Percentiles rank a stretch among this genome's conserved stretches.
Evolutionary conservation across 140 eudicot species (phyloP).

Genomic region (Anethum foeniculum): DNA sequence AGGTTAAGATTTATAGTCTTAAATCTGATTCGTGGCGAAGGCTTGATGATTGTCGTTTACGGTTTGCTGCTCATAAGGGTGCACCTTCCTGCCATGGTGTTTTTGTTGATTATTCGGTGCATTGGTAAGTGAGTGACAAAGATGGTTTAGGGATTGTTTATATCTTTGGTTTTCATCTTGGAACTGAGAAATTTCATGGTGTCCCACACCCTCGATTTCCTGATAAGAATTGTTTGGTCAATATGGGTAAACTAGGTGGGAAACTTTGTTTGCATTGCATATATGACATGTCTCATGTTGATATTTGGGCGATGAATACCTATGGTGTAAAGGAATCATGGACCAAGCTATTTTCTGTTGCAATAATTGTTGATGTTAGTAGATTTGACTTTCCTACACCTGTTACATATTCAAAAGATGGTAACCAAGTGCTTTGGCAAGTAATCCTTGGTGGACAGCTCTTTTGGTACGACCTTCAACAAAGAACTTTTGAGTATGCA

Average conservation of each 20-base stretch:
- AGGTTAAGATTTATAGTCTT: conserved; percentile 16
- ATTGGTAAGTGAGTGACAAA: background rate
- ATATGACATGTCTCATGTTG: background rate
- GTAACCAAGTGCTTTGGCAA: background rate
- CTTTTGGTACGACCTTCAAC: background rate
- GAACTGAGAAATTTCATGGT: no score
- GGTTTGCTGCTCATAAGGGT: background rate
- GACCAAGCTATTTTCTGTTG: background rate
- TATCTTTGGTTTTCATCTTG: background rate
- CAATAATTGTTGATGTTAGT: background rate
- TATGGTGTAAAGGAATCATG: background rate
- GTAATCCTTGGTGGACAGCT: background rate
- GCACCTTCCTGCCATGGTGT: background rate
- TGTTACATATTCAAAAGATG: background rate
- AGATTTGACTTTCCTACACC: background rate
- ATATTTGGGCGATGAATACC: background rate
- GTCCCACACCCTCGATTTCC: background rate
- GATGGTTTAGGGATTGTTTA: background rate
- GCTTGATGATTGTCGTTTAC: background rate
- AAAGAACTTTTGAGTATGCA: background rate
- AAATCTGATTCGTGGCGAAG: background rate
- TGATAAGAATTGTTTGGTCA: background rate
- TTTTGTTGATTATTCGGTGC: background rate
- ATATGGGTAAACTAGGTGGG: background rate
- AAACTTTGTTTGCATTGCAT: background rate